These are phyloP conservation scores for Plasmopara viticola DNA, from an alignment of 352 stramenopile species.

Conservation along the genomic window DNA sequence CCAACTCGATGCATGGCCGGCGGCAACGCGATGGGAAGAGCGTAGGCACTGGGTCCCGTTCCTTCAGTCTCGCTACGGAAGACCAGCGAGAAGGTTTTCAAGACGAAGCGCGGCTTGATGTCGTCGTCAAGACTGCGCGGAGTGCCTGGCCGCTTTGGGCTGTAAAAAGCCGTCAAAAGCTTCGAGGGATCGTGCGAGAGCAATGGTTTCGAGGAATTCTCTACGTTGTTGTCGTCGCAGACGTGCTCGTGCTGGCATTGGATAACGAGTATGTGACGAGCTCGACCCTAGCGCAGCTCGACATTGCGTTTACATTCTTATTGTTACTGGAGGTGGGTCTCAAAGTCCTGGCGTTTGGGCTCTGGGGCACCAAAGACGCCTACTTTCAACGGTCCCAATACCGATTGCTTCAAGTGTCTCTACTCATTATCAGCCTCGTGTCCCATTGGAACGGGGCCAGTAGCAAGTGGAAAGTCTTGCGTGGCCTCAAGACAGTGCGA, in stretches of 20 bases:
- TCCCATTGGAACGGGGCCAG: constrained; percentile 28
- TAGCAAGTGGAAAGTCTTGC: constrained; percentile 41
- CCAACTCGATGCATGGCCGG: constrained; percentile 3
- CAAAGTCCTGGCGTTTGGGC: constrained; percentile 49
- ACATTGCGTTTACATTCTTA: constrained; percentile 56
- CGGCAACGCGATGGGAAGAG: constrained; percentile 10
- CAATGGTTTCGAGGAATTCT: constrained; percentile 38
- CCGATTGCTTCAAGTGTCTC: constrained; percentile 43
- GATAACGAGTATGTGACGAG: constrained; percentile 42
- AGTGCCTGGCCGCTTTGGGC: constrained; percentile 18
- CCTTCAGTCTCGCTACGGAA: constrained; percentile 1
- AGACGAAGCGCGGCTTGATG: background rate
- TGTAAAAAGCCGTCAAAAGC: constrained; percentile 14
- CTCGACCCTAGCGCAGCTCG: constrained; percentile 25
- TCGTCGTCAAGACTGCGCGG: constrained; percentile 8
- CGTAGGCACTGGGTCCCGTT: constrained; percentile 8
- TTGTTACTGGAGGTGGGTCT: constrained; percentile 51
- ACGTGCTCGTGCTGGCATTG: constrained; percentile 51
- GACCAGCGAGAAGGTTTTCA: background rate
- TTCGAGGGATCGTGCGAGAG: constrained; percentile 38
- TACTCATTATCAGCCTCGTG: constrained; percentile 45
- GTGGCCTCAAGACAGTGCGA: constrained; percentile 60
- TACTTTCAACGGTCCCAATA: constrained; percentile 49
- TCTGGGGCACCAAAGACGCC: constrained; percentile 33
- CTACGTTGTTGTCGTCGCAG: constrained; percentile 38